These are phyloP conservation scores for Aspergillus ochraceus DNA, from an alignment of 2,329 filamentous ascomycete species.

Conservation along the genomic window DNA sequence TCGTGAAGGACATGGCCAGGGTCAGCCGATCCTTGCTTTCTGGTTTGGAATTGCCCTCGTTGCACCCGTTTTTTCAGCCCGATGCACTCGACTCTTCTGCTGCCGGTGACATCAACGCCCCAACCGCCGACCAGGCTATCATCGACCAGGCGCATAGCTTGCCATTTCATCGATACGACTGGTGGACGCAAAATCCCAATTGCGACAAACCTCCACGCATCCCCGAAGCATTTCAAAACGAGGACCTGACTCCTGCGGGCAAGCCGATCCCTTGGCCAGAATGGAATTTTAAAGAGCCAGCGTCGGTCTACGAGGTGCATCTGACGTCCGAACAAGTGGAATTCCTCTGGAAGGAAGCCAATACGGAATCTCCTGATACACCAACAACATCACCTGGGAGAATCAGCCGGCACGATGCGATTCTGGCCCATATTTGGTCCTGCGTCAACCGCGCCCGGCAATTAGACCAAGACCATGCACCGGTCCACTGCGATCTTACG, in stretches of 20 bases:
- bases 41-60: neutral
- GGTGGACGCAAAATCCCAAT: slow-evolving; percentile 37
- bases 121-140: slow-evolving; percentile 24
- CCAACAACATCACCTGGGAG: neutral
- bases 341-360: slow-evolving; percentile 30
- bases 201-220: slow-evolving; percentile 6
- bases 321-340: slow-evolving; percentile 39
- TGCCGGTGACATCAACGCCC: slow-evolving; percentile 23
- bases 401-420: slow-evolving; percentile 47
- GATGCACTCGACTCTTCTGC: slow-evolving; percentile 37
- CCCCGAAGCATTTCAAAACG: slow-evolving; percentile 16
- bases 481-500: slow-evolving; percentile 43
- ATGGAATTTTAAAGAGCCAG: slow-evolving; percentile 40
- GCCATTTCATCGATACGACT: slow-evolving; percentile 51
- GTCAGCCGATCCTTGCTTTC: slow-evolving; percentile 20
- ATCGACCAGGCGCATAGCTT: slow-evolving; percentile 29
- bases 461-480: slow-evolving; percentile 21
- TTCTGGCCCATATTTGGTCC: slow-evolving; percentile 50
- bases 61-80: slow-evolving; percentile 43
- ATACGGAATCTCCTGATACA: neutral
- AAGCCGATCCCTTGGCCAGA: slow-evolving; percentile 42
- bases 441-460: slow-evolving; percentile 45
- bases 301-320: slow-evolving; percentile 37
- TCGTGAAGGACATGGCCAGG: slow-evolving; percentile 46
- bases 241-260: slow-evolving; percentile 30